Conservation (phyloP, 179 eudicot species). For the Camellia oleifera region DNA sequence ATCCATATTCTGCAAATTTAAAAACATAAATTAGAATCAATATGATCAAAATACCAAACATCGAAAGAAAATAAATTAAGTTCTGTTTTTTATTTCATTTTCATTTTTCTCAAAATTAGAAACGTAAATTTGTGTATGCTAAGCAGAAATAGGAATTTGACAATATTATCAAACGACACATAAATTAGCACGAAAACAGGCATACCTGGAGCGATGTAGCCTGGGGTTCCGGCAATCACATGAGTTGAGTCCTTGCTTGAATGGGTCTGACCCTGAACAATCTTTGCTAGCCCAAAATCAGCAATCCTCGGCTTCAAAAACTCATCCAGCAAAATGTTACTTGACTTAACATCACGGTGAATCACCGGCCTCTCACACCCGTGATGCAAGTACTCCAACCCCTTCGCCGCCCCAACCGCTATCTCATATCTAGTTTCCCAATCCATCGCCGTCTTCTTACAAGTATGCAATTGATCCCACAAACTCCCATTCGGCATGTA, state of each 20-base stretch:
- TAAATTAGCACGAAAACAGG: not conserved
- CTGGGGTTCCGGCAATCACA: slow-evolving; percentile 79
- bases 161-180: not conserved
- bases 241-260: slow-evolving; percentile 52
- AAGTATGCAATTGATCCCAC: slow-evolving; percentile 69
- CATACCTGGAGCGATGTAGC: slow-evolving; percentile 96
- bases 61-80: not conserved
- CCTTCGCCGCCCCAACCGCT: slow-evolving; percentile 82
- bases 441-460: slow-evolving; percentile 50
- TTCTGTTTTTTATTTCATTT: too few species aligned
- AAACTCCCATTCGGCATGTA: slow-evolving; percentile 87
- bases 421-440: slow-evolving; percentile 82
- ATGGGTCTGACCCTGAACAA: slow-evolving; percentile 53
- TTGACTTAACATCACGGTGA: slow-evolving; percentile 91
- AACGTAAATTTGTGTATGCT: too few species aligned
- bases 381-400: slow-evolving; percentile 87
- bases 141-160: too few species aligned
- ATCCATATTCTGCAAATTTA: slow-evolving; percentile 68
- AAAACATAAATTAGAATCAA: slow-evolving; percentile 9
- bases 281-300: slow-evolving; percentile 93
- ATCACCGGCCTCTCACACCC: slow-evolving; percentile 79
- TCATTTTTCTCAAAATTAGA: too few species aligned
- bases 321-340: slow-evolving; percentile 87
- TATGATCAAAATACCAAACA: not conserved
- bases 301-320: slow-evolving; percentile 81